Base-by-base conservation (phyloP, 78 protist genomes). In the Dictyostelium intermedium region DNA sequence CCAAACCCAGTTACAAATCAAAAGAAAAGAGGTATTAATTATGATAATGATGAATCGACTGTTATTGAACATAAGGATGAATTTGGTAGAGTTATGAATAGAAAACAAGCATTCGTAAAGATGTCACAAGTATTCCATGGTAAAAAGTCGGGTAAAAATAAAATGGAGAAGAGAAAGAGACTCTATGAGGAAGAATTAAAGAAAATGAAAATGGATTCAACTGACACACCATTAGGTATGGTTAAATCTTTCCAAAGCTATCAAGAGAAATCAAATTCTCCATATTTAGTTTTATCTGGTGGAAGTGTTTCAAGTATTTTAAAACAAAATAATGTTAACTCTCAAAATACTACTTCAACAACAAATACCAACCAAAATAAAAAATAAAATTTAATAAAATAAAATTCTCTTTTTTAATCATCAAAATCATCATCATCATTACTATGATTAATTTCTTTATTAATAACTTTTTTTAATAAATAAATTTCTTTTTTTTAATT, bases 81-180 rank as follows among this genome's bases (percentile, higher is more conserved):
- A 34, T 89, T 89, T 81, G 94, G 94, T 50, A 50, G 84, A 30
- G 16, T 50, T 27, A 80, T 89, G 87, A 81, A 45, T 47, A 34
- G 84, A 35, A 47, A 89, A 34, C 82, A 89, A 32, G 82, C 84
- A 20, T 89, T 80, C n/a, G 72, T 66, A 32, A 41, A 72, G 13
- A 47, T 34, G 25, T 89, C 94, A 13, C 94, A 89, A 66, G 82
- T 23, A 7, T 89, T 89, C 72, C 94, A 89, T 69, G 87, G 87
- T 27, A 89, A 89, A 32, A 80, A 78, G 23, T 89, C 94, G 30
- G 94, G 94, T 13, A 80, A 80, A 43, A 89, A 89, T 74, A 80
- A 74, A 32, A 23, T 25, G 25, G 94, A 89, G 20, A 89, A 89
- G 47, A 53, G 70, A 45, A 37, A 34, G 11, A 80, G 73, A 70